phyloP scores from a whole-genome alignment of 805 yeast genomes.

The Scheffersomyces spartinae region DNA sequence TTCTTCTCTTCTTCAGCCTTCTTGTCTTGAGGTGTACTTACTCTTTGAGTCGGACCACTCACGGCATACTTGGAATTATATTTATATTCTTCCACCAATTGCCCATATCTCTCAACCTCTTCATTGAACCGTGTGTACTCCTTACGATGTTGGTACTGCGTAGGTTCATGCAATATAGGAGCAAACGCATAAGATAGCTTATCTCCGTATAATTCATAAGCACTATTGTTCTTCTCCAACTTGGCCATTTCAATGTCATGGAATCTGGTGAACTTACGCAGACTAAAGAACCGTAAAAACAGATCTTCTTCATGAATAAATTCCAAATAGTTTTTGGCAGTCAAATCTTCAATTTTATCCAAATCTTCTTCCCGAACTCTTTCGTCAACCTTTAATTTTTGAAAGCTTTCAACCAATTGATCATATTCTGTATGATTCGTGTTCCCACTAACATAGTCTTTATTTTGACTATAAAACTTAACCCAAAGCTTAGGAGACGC shows the following conservation, averaged over 20 bases:
- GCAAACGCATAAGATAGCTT: constrained; percentile 14
- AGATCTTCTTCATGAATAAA: constrained; percentile 16
- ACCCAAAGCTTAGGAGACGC: constrained; percentile 16
- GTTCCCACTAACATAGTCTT: constrained; percentile 1
- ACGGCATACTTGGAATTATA: not conserved
- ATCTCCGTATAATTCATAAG: constrained; percentile 6
- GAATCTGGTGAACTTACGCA: constrained; percentile 13
- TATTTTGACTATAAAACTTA: constrained; percentile 6
- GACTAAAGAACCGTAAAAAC: constrained; percentile 12
- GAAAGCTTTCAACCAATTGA: constrained; percentile 1
- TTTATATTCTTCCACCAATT: constrained; percentile 8
- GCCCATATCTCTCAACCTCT: constrained; percentile 11
- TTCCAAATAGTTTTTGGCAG: constrained; percentile 10
- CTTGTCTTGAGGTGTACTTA: not conserved
- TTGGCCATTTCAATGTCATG: constrained; percentile 19
- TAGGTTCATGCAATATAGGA: constrained; percentile 21
- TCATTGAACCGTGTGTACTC: constrained; percentile 15
- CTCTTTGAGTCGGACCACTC: not conserved
- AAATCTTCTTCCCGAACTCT: not conserved
- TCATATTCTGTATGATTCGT: not conserved
- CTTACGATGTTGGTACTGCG: constrained; percentile 10
- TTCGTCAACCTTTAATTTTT: constrained; percentile 2
- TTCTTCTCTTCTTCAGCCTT: not conserved
- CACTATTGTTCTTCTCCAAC: constrained; percentile 9
- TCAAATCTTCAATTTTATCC: not conserved